Base-by-base conservation (phyloP, 208 protist species). In the Leishmania tarentolae region DNA sequence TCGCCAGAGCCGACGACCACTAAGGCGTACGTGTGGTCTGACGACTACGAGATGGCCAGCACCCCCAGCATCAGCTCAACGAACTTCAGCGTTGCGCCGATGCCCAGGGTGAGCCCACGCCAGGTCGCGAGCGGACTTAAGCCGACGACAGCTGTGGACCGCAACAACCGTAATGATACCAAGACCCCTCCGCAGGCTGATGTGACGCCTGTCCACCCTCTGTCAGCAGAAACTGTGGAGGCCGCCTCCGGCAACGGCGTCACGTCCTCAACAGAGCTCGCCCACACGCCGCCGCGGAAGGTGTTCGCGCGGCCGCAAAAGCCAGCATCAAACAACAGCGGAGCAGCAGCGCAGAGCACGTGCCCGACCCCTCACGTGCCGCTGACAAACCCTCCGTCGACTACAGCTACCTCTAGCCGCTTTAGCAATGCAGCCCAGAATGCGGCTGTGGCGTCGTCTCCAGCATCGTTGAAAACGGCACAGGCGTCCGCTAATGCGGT, bases 21-120 rank as follows among this genome's bases (percentile, higher is more conserved):
- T n/a, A 74, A 81, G 17, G 40, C 81, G 8, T 76, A 77, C 24
- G 81, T 80, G 2, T 85, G 78, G 83, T 5, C 78, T 21, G 75
- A 73, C 24, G 83, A 82, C 50, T 82, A 82, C 75, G 83, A 83
- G 50, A 66, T 82, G 65, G 82, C 57, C 28, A 75, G 52, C 46
- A 65, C 40, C 70, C 31, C 46, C 28, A 46, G 46, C 17, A n/a
- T 74, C 40, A n/a, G 46, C 0, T 40, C 46, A 37, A 40, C 46
- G n/a, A 40, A 56, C 70, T 56, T 74, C 70, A 74, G 46, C 70
- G 46, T 80, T 52, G 80, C 59, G 53, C 53, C 44, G 31, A 84
- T 84, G 80, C 80, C 80, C 57, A 75, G 71, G 57, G 69, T 84
- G 17, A 52, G 42, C 3, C 52, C 80, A n/a, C 66, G 66, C 17